These are phyloP conservation scores for Leishmania braziliensis DNA, from an alignment of 208 protist species.

Conservation along the genomic window DNA sequence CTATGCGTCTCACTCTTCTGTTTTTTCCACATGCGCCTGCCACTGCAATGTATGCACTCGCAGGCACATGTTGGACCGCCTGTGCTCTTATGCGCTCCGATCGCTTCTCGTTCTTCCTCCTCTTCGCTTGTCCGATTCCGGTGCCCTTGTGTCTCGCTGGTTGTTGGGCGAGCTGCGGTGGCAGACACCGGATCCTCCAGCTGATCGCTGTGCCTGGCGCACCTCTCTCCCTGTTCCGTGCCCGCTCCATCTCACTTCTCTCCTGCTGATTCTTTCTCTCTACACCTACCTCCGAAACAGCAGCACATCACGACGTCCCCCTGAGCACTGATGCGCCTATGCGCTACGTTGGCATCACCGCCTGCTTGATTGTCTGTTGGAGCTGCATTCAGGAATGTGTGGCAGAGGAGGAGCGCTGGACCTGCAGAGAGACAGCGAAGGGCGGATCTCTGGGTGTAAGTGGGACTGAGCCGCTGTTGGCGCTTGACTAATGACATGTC, in stretches of 20 bases:
- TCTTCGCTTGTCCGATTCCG: too few species aligned
- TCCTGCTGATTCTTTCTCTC: not conserved
- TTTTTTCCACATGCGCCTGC: too few species aligned
- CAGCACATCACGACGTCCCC: not conserved
- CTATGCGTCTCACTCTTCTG: too few species aligned
- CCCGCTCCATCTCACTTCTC: not conserved
- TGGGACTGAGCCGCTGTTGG: not conserved
- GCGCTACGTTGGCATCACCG: not conserved
- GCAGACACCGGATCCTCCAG: not conserved
- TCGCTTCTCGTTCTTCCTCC: too few species aligned
- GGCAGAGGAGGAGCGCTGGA: not conserved
- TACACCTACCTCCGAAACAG: not conserved
- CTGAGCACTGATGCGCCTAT: not conserved
- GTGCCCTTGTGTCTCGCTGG: too few species aligned
- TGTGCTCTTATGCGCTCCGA: too few species aligned
- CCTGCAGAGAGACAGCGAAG: not conserved
- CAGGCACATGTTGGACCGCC: too few species aligned
- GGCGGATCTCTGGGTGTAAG: not conserved
- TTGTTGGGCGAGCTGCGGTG: too few species aligned
- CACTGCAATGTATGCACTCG: too few species aligned
- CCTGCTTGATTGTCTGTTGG: not conserved
- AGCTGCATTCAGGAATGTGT: not conserved
- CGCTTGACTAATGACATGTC: not conserved
- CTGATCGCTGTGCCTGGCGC: not conserved
- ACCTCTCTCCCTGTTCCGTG: not conserved